Percentiles rank a stretch among this genome's conserved stretches.
These are phyloP conservation scores for Wakefieldia striispora DNA, from an alignment of 768 basidiomycete species.

Conservation along the genomic window DNA sequence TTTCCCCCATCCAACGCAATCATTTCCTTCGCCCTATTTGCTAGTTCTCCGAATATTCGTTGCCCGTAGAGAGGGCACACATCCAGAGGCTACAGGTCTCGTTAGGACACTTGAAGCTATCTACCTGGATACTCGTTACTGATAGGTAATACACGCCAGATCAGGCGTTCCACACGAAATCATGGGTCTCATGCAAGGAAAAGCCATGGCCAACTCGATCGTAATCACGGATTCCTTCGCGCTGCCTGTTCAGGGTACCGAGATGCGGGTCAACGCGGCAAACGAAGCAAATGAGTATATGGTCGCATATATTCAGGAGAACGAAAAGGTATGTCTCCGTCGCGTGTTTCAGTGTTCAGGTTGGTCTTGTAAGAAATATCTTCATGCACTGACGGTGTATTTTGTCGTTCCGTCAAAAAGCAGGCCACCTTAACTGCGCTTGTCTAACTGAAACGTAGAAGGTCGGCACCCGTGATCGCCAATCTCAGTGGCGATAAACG, in stretches of 20 bases:
- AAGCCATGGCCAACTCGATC: constrained; percentile 74
- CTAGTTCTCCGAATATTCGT: constrained; percentile 27
- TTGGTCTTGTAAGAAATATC: too few relatives aligned
- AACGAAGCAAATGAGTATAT: constrained; percentile 98
- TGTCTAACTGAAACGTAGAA: too few relatives aligned
- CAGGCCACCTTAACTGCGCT: too few relatives aligned
- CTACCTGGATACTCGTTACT: constrained; percentile 68
- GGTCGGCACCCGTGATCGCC: too few relatives aligned
- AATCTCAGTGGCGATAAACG: too few relatives aligned
- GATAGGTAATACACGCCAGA: constrained; percentile 94
- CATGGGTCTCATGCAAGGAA: constrained; percentile 99
- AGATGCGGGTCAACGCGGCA: constrained; percentile 95
- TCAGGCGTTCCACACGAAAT: constrained; percentile 98
- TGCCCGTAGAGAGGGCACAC: constrained; percentile 23
- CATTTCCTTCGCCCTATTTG: constrained; percentile 73
- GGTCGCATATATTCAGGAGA: constrained; percentile 86
- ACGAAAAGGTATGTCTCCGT: constrained; percentile 59
- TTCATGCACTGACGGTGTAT: too few relatives aligned
- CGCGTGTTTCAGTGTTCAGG: background rate
- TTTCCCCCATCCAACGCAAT: constrained; percentile 65
- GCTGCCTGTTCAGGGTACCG: constrained; percentile 95
- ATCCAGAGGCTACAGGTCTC: constrained; percentile 23
- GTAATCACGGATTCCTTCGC: constrained; percentile 97
- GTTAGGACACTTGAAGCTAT: constrained; percentile 67
- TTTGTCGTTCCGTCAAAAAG: too few relatives aligned